These are phyloP conservation scores for Aspergillus fumigatiaffinis DNA, from an alignment of 2,329 filamentous ascomycete species.

Conservation along the genomic window DNA sequence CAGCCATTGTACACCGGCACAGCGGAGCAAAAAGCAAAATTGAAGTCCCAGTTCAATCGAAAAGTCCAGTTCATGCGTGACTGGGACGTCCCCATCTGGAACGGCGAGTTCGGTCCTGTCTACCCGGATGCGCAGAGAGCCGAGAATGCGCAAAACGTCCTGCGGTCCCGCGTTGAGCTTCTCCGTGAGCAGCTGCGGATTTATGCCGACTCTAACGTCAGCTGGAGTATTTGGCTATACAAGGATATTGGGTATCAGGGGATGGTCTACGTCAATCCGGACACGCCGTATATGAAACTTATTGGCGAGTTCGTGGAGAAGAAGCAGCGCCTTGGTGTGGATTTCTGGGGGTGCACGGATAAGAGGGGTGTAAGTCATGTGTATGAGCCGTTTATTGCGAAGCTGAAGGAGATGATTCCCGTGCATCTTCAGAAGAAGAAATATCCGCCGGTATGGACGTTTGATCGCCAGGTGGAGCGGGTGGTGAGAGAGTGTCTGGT, in stretches of 20 bases:
- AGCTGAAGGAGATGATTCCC: too few species aligned
- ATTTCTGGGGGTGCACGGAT: neutral
- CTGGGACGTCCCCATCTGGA: constrained; percentile 42
- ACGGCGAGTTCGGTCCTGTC: constrained; percentile 47
- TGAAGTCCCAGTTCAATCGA: too few species aligned
- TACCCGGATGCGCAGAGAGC: constrained; percentile 23
- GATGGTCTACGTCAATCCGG: constrained; percentile 45
- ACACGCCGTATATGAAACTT: constrained; percentile 46
- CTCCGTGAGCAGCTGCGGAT: too few species aligned
- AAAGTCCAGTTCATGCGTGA: too few species aligned
- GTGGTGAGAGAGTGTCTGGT: constrained; percentile 44
- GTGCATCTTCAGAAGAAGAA: neutral
- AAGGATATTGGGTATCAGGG: constrained; percentile 54
- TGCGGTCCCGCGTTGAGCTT: too few species aligned
- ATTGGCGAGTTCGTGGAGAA: too few species aligned
- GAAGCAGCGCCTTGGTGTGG: neutral
- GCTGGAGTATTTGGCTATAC: constrained; percentile 25
- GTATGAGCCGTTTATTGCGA: too few species aligned
- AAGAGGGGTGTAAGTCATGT: neutral
- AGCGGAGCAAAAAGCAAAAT: constrained; percentile 30
- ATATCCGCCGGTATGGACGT: constrained; percentile 8
- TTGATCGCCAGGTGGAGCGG: constrained; percentile 35
- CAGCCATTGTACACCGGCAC: constrained; percentile 20
- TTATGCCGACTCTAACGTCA: too few species aligned
- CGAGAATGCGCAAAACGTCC: too few species aligned